phyloP scores from a whole-genome alignment of 306 rosid species.

The Ammopiptanthus mongolicus region DNA sequence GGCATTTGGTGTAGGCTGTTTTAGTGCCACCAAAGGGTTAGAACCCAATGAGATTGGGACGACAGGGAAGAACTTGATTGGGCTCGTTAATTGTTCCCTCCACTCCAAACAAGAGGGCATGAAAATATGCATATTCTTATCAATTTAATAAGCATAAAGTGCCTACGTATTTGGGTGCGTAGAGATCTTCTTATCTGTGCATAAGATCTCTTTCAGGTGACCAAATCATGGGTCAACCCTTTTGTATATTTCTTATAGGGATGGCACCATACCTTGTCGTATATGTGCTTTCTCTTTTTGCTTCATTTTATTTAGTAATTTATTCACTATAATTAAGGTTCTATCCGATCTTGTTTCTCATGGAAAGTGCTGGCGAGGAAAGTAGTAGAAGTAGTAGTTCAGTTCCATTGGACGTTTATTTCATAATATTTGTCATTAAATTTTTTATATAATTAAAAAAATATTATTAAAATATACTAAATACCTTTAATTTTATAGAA shows the following conservation, averaged over 20 bases:
- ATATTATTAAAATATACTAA: no score
- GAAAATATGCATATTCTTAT: constrained; percentile 28
- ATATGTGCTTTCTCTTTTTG: background rate
- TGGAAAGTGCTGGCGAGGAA: background rate
- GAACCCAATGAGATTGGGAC: constrained; percentile 43
- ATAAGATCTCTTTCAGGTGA: constrained; percentile 56
- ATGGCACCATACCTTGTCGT: constrained; percentile 15
- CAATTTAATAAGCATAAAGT: constrained; percentile 17
- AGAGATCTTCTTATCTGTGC: constrained; percentile 47
- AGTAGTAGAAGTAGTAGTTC: background rate
- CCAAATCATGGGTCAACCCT: constrained; percentile 45
- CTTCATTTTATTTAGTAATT: background rate
- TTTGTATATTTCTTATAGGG: background rate
- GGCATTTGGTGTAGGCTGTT: constrained; percentile 27
- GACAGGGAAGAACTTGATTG: constrained; percentile 28
- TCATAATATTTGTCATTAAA: no score
- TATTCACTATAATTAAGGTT: background rate
- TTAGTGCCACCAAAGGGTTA: constrained; percentile 54
- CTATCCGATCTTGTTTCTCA: background rate
- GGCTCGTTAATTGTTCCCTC: constrained; percentile 67
- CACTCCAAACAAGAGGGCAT: constrained; percentile 66
- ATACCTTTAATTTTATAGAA: no score
- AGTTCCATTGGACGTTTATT: background rate
- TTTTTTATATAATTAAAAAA: no score
- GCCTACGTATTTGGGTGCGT: constrained; percentile 20